These are phyloP conservation scores for Lagenidium sp. DNA, from an alignment of 352 stramenopile species.

Conservation along the genomic window DNA sequence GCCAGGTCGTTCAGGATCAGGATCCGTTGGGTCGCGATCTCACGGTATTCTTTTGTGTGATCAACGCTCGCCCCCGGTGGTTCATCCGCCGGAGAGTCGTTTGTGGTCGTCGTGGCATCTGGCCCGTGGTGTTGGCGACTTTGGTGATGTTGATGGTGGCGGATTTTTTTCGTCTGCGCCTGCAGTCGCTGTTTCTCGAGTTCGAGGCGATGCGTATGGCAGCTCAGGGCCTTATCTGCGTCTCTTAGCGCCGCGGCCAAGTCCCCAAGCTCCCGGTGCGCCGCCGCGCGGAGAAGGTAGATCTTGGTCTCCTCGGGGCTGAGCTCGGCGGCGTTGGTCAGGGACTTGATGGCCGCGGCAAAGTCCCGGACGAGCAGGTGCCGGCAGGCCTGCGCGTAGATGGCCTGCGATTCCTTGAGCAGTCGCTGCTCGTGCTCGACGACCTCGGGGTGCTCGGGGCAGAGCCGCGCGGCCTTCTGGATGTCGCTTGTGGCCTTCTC, in stretches of 20 bases:
- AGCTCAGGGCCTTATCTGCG: constrained; percentile 44
- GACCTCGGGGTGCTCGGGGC: constrained; percentile 61
- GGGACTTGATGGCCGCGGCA: constrained; percentile 45
- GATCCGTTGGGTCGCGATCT: constrained; percentile 61
- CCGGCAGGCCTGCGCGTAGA: constrained; percentile 52
- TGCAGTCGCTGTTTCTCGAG: constrained; percentile 4
- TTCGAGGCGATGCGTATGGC: constrained; percentile 25
- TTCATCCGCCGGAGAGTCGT: not conserved
- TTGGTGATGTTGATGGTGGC: constrained; percentile 4
- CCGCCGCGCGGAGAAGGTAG: constrained; percentile 58
- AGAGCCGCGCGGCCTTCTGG: constrained; percentile 35
- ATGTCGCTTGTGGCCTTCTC: constrained; percentile 69
- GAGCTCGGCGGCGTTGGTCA: constrained; percentile 60
- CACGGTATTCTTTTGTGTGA: constrained; percentile 36
- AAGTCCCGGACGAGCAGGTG: constrained; percentile 45
- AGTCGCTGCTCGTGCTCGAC: constrained; percentile 58
- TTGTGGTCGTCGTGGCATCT: not conserved
- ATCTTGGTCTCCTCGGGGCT: constrained; percentile 56
- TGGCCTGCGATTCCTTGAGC: constrained; percentile 54
- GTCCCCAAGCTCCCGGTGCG: constrained; percentile 51
- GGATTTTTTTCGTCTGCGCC: not conserved
- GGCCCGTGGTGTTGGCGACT: not conserved
- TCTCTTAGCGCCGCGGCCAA: constrained; percentile 49
- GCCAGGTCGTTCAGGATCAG: constrained; percentile 74
- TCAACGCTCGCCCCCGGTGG: constrained; percentile 11